Evolutionary conservation across 2,329 filamentous ascomycete species (phyloP), one percentile per base, ranked within the genome.

Genomic region (Epichloe sylvatica): DNA sequence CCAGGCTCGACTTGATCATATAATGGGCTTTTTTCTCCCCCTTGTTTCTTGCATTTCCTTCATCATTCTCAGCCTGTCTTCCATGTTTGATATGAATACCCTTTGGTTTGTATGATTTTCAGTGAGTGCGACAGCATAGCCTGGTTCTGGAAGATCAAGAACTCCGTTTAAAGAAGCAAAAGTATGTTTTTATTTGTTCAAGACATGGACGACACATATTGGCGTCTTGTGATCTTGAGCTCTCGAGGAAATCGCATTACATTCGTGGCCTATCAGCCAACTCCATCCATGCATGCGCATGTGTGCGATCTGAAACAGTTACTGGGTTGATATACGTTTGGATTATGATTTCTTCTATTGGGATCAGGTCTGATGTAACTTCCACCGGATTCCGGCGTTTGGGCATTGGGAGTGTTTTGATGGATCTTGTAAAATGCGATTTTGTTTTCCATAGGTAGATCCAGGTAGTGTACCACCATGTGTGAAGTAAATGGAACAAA

Each of bases 401-500:
- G 41, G 52, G 39, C 17, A 39, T 42, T 50, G n/a, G 11, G 36
- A 9, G 33, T 39, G 34, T 39, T 46, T 49, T 49, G 36, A 46
- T 21, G 19, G 25, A 47, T 41, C 37, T 41, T 30, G 39, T 23
- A 30, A 23, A 12, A 17, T 15, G 33, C 33, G 34, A 37, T 43
- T 49, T 37, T 38, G 25, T 30, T 49, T 40, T 42, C 38, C 36
- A 23, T 47, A 52, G 49, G 47, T 55, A 55, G 45, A 53, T 53
- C 37, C 55, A 56, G 47, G 49, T 55, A 54, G 51, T 52, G 47
- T 52, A 43, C 46, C 50, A 56, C 38, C 30, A 47, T n/a, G 41
- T 51, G 53, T 51, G 49, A 46, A 52, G 42, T 50, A 50, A 49
- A 43, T 45, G 19, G 25, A 43, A 43, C 19, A 37, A 30, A 45